Evolutionary conservation across 345 rosid genomes (phyloP).

Genomic region (Rhizophora mangle): DNA sequence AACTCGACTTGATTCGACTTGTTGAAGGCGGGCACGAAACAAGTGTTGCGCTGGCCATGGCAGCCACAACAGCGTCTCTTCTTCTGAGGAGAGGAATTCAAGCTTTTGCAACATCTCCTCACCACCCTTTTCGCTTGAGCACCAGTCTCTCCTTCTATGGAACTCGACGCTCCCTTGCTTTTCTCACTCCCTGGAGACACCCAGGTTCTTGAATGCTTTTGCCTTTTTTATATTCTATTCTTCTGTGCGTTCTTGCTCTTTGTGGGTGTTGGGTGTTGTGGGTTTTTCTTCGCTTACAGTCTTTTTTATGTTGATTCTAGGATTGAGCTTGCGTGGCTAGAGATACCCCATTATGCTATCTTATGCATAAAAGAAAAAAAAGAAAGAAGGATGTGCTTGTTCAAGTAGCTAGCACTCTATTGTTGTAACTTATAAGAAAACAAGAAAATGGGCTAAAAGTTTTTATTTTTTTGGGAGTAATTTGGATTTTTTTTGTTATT

Average conservation of each 20-base stretch:
- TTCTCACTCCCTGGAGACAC: constrained; percentile 26
- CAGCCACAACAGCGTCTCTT: constrained; percentile 36
- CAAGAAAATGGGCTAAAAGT: no score
- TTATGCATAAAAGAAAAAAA: background rate
- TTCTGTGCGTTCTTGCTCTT: background rate
- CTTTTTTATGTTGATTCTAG: background rate
- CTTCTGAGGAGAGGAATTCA: constrained; percentile 44
- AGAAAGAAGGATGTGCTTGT: no score
- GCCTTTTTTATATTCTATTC: background rate
- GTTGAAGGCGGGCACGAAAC: no score
- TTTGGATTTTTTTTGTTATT: background rate
- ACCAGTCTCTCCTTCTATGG: constrained; percentile 24
- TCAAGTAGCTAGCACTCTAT: no score
- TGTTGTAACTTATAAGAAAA: no score
- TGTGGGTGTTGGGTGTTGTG: background rate
- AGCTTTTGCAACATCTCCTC: constrained; percentile 40
- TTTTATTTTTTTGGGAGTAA: no score
- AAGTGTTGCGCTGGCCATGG: constrained; percentile 33
- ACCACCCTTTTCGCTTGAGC: constrained; percentile 21
- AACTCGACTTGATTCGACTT: no score
- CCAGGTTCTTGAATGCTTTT: constrained; percentile 38
- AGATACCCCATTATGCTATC: constrained; percentile 13
- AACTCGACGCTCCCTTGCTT: constrained; percentile 7
- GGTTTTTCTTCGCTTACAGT: background rate
- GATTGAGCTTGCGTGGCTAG: background rate